Percentiles rank a stretch among this genome's conserved stretches.
These are phyloP conservation scores for Vaccinium vitisidaea DNA, from an alignment of 148 eudicot genomes.

Conservation along the genomic window DNA sequence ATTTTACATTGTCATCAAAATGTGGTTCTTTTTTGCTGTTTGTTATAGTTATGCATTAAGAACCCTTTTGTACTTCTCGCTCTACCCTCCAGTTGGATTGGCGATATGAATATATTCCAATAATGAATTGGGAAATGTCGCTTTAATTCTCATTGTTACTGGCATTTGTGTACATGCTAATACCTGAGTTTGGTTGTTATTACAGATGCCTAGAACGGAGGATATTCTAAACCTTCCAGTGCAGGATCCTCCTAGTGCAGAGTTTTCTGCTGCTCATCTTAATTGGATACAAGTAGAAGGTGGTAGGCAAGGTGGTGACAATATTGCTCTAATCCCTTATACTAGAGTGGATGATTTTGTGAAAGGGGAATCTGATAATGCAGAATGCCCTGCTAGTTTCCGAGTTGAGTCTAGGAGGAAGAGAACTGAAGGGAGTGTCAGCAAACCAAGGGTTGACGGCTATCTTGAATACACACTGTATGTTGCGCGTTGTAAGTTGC, in stretches of 20 bases:
- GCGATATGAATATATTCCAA: neutral
- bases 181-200: neutral
- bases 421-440: constrained; percentile 31
- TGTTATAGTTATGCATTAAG: neutral
- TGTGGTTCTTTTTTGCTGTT: neutral
- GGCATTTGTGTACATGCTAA: neutral
- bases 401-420: constrained; percentile 37
- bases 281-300: constrained; percentile 36
- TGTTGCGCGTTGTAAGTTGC: constrained; percentile 21
- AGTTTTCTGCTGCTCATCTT: constrained; percentile 36
- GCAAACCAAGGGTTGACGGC: constrained; percentile 34
- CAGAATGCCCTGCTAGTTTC: constrained; percentile 35
- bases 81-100: neutral
- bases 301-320: constrained; percentile 39
- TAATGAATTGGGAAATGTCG: neutral
- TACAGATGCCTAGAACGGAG: constrained; percentile 38
- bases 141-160: neutral
- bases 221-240: constrained; percentile 36
- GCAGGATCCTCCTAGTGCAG: constrained; percentile 31
- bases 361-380: constrained; percentile 32
- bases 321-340: constrained; percentile 31
- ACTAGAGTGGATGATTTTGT: constrained; percentile 34
- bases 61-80: neutral
- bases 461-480: constrained; percentile 40
- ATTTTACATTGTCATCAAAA: neutral